Conservation (phyloP, 2,329 filamentous ascomycete species). For the Torrubiellomyces zombiae region DNA sequence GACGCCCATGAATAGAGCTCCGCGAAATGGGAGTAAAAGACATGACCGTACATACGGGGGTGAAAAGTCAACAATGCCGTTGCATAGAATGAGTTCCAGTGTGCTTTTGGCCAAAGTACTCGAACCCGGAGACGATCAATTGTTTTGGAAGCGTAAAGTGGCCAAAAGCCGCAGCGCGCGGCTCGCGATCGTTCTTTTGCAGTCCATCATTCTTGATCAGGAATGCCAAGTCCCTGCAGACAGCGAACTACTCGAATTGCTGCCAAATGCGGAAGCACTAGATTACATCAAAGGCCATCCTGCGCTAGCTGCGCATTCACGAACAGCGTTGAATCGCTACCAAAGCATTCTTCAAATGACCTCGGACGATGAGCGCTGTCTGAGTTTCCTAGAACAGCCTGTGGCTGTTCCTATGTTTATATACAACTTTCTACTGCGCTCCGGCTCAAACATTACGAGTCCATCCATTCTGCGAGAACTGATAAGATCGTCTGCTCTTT, state of each 20-base stretch:
- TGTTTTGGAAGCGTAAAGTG: conserved; percentile 6
- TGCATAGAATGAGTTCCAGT: conserved; percentile 10
- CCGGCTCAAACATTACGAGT: conserved; percentile 9
- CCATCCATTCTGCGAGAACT: conserved; percentile 10
- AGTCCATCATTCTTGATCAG: conserved; percentile 13
- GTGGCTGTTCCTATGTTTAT: conserved; percentile 13
- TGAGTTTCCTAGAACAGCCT: conserved; percentile 12
- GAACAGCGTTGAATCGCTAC: conserved; percentile 10
- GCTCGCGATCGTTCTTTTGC: conserved; percentile 15
- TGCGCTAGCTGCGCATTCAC: conserved; percentile 7
- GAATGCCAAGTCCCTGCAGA: conserved; percentile 5
- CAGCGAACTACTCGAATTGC: conserved; percentile 7
- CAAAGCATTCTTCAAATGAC: conserved; percentile 13
- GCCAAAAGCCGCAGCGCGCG: conserved; percentile 12
- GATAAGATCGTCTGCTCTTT: conserved; percentile 10
- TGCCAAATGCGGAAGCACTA: conserved; percentile 12
- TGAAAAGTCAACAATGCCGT: conserved; percentile 9
- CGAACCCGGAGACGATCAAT: conserved; percentile 3
- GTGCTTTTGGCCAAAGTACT: conserved; percentile 9
- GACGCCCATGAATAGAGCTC: no score
- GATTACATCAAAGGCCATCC: conserved; percentile 7
- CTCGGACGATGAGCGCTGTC: conserved; percentile 15
- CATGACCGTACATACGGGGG: no score
- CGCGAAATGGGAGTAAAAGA: no score
- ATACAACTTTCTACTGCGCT: conserved; percentile 14